Base-by-base conservation (phyloP, 2,329 filamentous ascomycete genomes). In the Sclerotiophoma versabilis region DNA sequence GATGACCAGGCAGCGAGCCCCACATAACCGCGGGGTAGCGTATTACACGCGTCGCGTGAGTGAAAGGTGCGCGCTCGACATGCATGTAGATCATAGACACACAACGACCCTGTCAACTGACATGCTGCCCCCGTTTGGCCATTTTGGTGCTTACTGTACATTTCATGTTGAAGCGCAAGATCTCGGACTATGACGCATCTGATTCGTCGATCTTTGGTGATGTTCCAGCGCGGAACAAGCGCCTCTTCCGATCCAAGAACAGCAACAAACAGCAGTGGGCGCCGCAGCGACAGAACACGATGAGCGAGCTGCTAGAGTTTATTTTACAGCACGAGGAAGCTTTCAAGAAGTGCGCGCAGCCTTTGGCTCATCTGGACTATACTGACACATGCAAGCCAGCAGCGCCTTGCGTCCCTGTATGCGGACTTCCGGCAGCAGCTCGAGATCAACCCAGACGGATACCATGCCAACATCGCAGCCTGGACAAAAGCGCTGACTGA, bases 401-500 rank as follows among this genome's bases (percentile, higher is more conserved):
- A 87, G 59, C 90, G 92, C 43, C 82, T 96, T 11, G 87, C 91
- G 11, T 93, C 92, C 5, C 86, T 96, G 38, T 96, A 96, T 77
- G 93, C 92, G 41, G 92, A 96, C 73, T 96, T 96, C 70, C 81
- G 86, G 30, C 77, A 85, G 5, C 91, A 93, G 63, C 83, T 83
- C 65, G 85, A 83, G 32, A 85, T 90, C 19, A 96, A 96, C 70
- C 91, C 92, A 1, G 91, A 96, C 73, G 92, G 91, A 66, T 96
- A 92, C 78, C 78, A 81, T 17, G 91, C 92, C 36, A 96, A 96
- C 72, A 80, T 91, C 34, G 78, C 83, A 6, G 90, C 91, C 46
- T 96, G 92, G 92, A 86, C 88, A 53, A 83, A 84, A 32, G 92
- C 87, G 2, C 81, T 96, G 34, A 82, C 85, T n/a, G 80, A 84